phyloP scores from a whole-genome alignment of 2,329 filamentous ascomycete species.

The Aspergillus persii region DNA sequence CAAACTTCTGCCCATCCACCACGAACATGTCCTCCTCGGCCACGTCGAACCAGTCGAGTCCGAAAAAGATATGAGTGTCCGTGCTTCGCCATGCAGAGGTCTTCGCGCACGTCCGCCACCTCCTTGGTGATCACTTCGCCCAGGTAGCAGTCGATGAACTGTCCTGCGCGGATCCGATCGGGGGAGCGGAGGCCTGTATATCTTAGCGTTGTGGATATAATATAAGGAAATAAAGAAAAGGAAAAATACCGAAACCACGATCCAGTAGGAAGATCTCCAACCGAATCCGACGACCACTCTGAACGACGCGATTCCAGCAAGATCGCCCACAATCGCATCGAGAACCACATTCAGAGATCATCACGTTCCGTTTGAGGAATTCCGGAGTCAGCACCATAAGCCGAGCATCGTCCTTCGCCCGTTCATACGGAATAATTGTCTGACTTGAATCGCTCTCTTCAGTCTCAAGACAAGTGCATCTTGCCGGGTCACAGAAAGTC shows the following conservation, averaged over 20 bases:
- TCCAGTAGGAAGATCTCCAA: constrained; percentile 43
- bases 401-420: constrained; percentile 10
- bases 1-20: constrained; percentile 45
- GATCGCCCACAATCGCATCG: constrained; percentile 34
- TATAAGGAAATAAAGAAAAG: not conserved
- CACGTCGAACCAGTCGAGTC: constrained; percentile 37
- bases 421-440: constrained; percentile 32
- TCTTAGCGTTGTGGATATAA: constrained; percentile 1
- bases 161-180: constrained; percentile 37
- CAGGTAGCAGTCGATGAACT: constrained; percentile 47
- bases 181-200: constrained; percentile 39
- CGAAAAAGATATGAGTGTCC: constrained; percentile 44
- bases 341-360: constrained; percentile 44
- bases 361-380: constrained; percentile 33
- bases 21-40: constrained; percentile 35
- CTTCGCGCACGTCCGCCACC: constrained; percentile 40
- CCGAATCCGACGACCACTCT: constrained; percentile 38
- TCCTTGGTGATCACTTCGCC: constrained; percentile 44
- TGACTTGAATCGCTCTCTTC: constrained; percentile 28
- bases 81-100: constrained; percentile 22
- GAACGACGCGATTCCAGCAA: constrained; percentile 45
- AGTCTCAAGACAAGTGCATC: constrained; percentile 31
- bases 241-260: constrained; percentile 41
- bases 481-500: constrained; percentile 21
- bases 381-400: constrained; percentile 27